Conservation (phyloP, 371 early-diverging fungal species). For the Pancytospora epiphaga region DNA sequence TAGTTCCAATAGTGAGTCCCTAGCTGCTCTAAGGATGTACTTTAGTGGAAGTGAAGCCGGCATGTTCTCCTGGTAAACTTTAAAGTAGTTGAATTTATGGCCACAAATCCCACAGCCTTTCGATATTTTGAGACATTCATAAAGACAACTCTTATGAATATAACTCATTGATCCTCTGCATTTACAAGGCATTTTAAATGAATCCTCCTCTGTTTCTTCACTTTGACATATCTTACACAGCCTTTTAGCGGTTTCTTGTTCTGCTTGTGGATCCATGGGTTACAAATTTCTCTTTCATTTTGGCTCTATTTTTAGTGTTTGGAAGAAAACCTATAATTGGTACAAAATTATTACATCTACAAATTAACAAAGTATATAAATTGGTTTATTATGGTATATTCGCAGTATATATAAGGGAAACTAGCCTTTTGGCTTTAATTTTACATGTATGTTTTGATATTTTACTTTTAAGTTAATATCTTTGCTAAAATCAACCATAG, state of each 20-base stretch:
- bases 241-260: background rate
- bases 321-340: background rate
- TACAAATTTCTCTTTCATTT: background rate
- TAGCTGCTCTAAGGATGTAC: background rate
- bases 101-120: slow-evolving; percentile 45
- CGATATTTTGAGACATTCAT: slow-evolving; percentile 37
- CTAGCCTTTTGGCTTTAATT: no score
- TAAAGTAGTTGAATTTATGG: slow-evolving; percentile 29
- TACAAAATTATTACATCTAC: background rate
- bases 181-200: slow-evolving; percentile 43
- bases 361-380: background rate
- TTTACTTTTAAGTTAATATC: no score
- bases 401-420: no score
- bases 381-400: no score
- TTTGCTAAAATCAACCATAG: no score
- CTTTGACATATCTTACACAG: slow-evolving; percentile 54
- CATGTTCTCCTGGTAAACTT: slow-evolving; percentile 31
- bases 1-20: background rate
- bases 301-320: background rate
- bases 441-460: no score
- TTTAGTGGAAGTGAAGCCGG: slow-evolving; percentile 10
- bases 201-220: slow-evolving; percentile 17
- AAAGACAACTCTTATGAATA: slow-evolving; percentile 48
- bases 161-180: slow-evolving; percentile 52
- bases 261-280: background rate